Evolutionary conservation across 202 grass and related monocot species (phyloP).

Genomic region (Cymbopogon flexuosus): DNA sequence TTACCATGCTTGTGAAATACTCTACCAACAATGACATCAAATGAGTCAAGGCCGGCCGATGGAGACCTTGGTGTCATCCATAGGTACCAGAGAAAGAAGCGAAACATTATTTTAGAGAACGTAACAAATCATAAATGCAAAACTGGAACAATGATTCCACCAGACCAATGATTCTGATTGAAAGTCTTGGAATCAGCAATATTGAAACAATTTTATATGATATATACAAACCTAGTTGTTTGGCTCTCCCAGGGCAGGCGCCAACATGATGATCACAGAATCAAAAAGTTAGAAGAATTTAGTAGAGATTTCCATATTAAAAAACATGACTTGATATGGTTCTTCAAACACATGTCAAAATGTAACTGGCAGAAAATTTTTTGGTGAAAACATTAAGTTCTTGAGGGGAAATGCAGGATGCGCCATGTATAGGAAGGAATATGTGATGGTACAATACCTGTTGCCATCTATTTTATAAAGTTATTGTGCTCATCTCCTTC

Average conservation of each 20-base stretch:
- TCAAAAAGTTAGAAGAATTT: not conserved
- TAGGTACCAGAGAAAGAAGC: slow-evolving; percentile 26
- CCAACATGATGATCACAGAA: slow-evolving; percentile 10
- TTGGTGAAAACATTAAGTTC: not conserved
- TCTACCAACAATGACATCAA: slow-evolving; percentile 29
- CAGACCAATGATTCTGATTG: slow-evolving; percentile 17
- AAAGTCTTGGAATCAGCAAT: slow-evolving; percentile 12
- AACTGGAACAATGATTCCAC: too few relatives aligned
- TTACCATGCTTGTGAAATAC: slow-evolving; percentile 7
- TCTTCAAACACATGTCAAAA: not conserved
- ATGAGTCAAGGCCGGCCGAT: slow-evolving; percentile 40
- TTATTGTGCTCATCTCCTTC: not conserved
- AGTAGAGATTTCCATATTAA: not conserved
- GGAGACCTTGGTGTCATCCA: slow-evolving; percentile 20
- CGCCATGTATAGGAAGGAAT: not conserved
- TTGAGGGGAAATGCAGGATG: not conserved
- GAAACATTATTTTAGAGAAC: too few relatives aligned
- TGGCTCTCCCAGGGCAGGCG: not conserved
- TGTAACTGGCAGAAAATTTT: not conserved
- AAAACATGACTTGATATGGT: not conserved
- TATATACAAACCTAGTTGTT: slow-evolving; percentile 14
- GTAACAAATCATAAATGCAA: too few relatives aligned
- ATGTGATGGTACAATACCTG: not conserved
- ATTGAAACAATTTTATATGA: not conserved
- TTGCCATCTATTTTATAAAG: not conserved